Evolutionary conservation across 2,329 filamentous ascomycete genomes (phyloP).

Genomic region (Aspergillus bombycis): DNA sequence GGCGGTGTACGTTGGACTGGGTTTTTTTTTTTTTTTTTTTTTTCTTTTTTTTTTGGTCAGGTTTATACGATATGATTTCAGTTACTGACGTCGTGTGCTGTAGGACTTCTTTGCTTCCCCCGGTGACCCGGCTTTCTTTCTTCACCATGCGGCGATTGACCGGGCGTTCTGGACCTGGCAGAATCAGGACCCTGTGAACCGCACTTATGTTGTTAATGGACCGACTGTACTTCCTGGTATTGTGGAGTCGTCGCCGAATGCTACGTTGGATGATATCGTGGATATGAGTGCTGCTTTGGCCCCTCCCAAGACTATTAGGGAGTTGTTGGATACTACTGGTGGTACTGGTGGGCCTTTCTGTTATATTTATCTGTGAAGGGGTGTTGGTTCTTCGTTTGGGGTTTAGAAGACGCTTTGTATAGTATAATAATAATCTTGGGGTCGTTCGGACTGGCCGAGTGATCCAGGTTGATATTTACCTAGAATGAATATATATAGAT

Average conservation of each 20-base stretch:
- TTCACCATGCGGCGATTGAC: conserved; percentile 53
- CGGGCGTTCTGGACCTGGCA: conserved; percentile 55
- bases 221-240: conserved; percentile 17
- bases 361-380: conserved; percentile 24
- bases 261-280: conserved; percentile 29
- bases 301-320: conserved; percentile 16
- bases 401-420: neutral
- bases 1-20: conserved; percentile 31
- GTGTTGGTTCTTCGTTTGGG: neutral
- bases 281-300: conserved; percentile 23
- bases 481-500: neutral
- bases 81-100: neutral
- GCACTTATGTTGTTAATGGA: conserved; percentile 4
- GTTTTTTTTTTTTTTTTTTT: too few relatives aligned
- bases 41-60: neutral
- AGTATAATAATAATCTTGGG: neutral
- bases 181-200: conserved; percentile 29
- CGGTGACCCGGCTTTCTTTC: conserved; percentile 49
- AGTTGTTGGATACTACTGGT: conserved; percentile 25
- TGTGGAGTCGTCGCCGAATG: conserved; percentile 14
- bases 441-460: neutral
- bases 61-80: neutral
- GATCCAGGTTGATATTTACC: neutral
- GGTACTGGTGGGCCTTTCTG: conserved; percentile 29
- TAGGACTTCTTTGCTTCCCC: conserved; percentile 50